phyloP scores from a whole-genome alignment of 2,329 filamentous ascomycete species.

The Shiraia bambusicola region DNA sequence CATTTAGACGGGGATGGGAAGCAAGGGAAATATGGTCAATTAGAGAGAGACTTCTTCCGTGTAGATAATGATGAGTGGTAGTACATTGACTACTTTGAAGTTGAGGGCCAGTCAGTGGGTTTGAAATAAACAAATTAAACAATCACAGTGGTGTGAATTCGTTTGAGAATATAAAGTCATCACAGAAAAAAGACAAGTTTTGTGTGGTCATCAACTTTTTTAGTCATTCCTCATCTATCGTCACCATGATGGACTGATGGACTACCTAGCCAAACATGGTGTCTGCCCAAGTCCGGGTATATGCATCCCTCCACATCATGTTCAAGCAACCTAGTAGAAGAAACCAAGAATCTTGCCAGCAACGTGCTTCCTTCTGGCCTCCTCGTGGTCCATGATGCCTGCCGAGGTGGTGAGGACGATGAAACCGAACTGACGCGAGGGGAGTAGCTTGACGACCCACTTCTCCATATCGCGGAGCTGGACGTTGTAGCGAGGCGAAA shows the following conservation, averaged over 20 bases:
- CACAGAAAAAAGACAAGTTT: not conserved
- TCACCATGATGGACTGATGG: constrained; percentile 31
- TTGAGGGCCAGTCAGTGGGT: too few species aligned
- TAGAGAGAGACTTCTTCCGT: not conserved
- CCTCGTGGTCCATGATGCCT: constrained; percentile 99
- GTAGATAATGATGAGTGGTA: not conserved
- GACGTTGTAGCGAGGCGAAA: constrained; percentile 99
- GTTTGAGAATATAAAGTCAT: not conserved
- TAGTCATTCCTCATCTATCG: constrained; percentile 36
- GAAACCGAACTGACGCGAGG: constrained; percentile 99
- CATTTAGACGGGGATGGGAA: too few species aligned
- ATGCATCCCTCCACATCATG: constrained; percentile 29
- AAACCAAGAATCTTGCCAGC: constrained; percentile 99
- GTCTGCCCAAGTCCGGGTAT: constrained; percentile 33
- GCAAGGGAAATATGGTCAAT: too few species aligned
- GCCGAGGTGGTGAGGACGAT: constrained; percentile 98
- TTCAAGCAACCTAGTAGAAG: constrained; percentile 75
- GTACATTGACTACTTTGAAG: not conserved
- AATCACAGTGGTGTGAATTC: not conserved
- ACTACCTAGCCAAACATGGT: constrained; percentile 28
- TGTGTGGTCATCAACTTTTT: constrained; percentile 26
- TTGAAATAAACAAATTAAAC: not conserved
- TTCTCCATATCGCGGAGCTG: constrained; percentile 97
- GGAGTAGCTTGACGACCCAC: constrained; percentile 99
- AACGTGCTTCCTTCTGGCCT: constrained; percentile 98